Conservation (phyloP, 1,139 yeast genomes). For the Geotrichum phurueaensis region DNA sequence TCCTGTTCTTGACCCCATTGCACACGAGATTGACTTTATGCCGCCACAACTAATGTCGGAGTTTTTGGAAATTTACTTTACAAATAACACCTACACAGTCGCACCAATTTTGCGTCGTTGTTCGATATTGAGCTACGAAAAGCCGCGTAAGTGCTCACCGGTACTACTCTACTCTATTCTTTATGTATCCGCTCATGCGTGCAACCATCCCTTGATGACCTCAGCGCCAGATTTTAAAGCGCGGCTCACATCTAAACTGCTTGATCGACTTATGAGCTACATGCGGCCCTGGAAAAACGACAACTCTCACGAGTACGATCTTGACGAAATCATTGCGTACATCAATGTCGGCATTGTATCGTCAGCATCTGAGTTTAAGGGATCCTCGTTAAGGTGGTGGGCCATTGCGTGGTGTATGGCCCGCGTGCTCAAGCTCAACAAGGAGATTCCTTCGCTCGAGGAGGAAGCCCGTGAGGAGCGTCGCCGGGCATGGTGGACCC, state of each 20-base stretch:
- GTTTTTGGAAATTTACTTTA: slow-evolving; percentile 23
- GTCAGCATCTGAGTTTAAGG: slow-evolving; percentile 40
- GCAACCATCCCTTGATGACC: slow-evolving; percentile 36
- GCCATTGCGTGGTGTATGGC: slow-evolving; percentile 37
- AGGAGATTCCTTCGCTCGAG: slow-evolving; percentile 28
- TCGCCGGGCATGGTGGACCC: slow-evolving; percentile 42
- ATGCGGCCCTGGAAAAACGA: slow-evolving; percentile 27
- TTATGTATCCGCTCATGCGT: slow-evolving; percentile 37
- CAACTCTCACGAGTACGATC: slow-evolving; percentile 24
- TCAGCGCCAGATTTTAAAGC: slow-evolving; percentile 30
- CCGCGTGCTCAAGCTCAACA: slow-evolving; percentile 32
- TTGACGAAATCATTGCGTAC: slow-evolving; percentile 38
- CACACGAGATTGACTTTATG: slow-evolving; percentile 17
- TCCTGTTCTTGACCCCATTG: slow-evolving; percentile 31
- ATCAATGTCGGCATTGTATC: slow-evolving; percentile 39
- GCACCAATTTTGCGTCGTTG: slow-evolving; percentile 24
- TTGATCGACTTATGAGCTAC: slow-evolving; percentile 29
- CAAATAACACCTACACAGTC: slow-evolving; percentile 24
- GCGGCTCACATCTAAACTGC: slow-evolving; percentile 28
- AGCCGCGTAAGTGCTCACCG: slow-evolving; percentile 33
- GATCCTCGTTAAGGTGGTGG: slow-evolving; percentile 41
- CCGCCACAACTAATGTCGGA: slow-evolving; percentile 16
- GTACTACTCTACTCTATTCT: slow-evolving; percentile 35
- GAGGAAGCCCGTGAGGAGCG: slow-evolving; percentile 39
- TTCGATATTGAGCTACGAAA: slow-evolving; percentile 20